Evolutionary conservation across 139 green algal species (phyloP).

Genomic region (Auxenochlorella pyrenoidosa): DNA sequence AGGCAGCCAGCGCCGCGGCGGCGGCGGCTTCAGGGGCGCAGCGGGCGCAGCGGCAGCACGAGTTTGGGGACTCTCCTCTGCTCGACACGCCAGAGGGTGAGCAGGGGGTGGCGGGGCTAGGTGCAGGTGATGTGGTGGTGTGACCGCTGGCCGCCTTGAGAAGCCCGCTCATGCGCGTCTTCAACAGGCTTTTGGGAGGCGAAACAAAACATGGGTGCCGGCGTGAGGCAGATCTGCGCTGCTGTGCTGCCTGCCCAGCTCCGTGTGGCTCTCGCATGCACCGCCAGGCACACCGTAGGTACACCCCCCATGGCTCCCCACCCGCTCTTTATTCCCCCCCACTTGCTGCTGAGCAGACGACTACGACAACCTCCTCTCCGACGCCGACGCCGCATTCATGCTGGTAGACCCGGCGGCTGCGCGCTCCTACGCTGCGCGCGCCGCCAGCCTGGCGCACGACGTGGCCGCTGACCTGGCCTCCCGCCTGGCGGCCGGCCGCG

Average conservation of each 20-base stretch:
- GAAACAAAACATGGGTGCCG: no score
- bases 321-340: no score
- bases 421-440: neutral
- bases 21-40: neutral
- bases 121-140: no score
- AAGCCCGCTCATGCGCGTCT: no score
- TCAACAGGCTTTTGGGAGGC: no score
- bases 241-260: no score
- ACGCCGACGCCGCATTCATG: conserved; percentile 30
- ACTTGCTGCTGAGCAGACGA: no score
- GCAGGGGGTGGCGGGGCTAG: neutral
- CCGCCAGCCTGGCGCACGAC: neutral
- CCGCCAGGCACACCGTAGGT: no score
- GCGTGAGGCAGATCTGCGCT: no score
- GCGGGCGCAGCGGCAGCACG: neutral
- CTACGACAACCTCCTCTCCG: conserved; percentile 24
- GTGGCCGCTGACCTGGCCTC: conserved; percentile 7
- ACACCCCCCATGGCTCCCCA: no score
- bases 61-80: neutral
- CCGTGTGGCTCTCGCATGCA: no score
- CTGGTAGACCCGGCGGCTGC: conserved; percentile 1
- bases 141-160: no score
- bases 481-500: neutral
- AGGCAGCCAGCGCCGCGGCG: neutral
- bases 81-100: conserved; percentile 2